These are phyloP conservation scores for Tuber borchii DNA, from an alignment of 495 filamentous ascomycete genomes.

Conservation along the genomic window DNA sequence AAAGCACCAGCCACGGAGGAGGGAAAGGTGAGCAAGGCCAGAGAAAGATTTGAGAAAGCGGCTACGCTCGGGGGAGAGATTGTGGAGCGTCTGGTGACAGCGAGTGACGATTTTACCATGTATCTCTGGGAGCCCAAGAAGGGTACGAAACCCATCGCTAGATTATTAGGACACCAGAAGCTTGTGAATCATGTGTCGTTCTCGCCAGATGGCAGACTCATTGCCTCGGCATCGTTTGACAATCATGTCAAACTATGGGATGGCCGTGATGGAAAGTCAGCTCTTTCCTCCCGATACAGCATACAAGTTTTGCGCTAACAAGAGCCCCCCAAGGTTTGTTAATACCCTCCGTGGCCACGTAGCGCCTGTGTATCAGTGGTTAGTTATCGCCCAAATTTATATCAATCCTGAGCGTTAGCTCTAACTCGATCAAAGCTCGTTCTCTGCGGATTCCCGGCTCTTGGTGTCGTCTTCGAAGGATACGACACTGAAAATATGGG, in stretches of 20 bases:
- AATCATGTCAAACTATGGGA: conserved; percentile 89
- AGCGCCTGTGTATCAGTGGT: conserved; percentile 78
- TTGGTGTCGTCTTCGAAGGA: conserved; percentile 84
- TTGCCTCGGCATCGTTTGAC: conserved; percentile 85
- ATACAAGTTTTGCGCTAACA: not conserved
- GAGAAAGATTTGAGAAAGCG: conserved; percentile 78
- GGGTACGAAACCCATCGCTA: conserved; percentile 72
- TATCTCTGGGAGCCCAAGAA: conserved; percentile 88
- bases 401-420: not conserved
- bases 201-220: conserved; percentile 76
- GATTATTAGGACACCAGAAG: conserved; percentile 88
- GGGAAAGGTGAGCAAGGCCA: conserved; percentile 67
- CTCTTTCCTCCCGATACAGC: not conserved
- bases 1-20: conserved; percentile 61
- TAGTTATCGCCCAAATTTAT: not conserved
- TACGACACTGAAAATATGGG: conserved; percentile 92
- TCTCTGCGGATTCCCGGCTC: conserved; percentile 79
- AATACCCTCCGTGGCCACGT: conserved; percentile 86
- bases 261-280: conserved; percentile 56
- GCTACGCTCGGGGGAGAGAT: conserved; percentile 72
- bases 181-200: conserved; percentile 93
- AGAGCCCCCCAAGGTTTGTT: conserved; percentile 55
- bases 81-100: conserved; percentile 79
- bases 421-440: conserved; percentile 47
- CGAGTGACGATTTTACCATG: conserved; percentile 93